A percentile compares a stretch with the other conserved stretches of the same genome.
Evolutionary conservation across 2,329 filamentous ascomycete genomes (phyloP).

Genomic region (Colletotrichum spinosum): DNA sequence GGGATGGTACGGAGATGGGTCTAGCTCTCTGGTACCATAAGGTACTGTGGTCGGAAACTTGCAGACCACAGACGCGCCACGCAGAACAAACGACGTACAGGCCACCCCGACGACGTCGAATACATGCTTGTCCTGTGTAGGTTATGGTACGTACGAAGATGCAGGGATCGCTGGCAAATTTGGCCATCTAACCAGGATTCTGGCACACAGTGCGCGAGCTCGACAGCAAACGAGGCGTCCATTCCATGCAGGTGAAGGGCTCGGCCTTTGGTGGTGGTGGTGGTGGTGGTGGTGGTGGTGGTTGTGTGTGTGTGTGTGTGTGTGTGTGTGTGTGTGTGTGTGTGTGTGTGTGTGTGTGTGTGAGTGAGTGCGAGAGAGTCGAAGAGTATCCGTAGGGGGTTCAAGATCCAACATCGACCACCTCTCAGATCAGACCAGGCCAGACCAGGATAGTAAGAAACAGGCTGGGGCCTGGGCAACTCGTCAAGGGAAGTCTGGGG

Average conservation of each 20-base stretch:
- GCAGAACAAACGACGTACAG: not conserved
- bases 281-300: no score
- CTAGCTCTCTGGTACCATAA: slow-evolving; percentile 6
- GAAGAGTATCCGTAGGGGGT: slow-evolving; percentile 7
- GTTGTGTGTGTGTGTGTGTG: no score
- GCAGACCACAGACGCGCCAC: slow-evolving; percentile 1
- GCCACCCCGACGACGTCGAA: slow-evolving; percentile 15
- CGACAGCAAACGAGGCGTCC: not conserved
- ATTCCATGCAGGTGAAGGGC: slow-evolving; percentile 12
- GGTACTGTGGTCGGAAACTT: not conserved
- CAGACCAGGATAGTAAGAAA: slow-evolving; percentile 3
- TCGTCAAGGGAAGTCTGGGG: not conserved
- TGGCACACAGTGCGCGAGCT: slow-evolving; percentile 32
- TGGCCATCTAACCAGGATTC: slow-evolving; percentile 15
- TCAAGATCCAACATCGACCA: slow-evolving; percentile 9
- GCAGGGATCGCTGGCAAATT: slow-evolving; percentile 19
- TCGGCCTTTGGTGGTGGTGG: not conserved
- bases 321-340: no score
- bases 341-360: no score
- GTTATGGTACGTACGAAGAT: slow-evolving; percentile 12
- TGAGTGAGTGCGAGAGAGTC: not conserved
- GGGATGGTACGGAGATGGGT: no score
- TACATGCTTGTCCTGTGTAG: not conserved
- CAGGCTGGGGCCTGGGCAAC: slow-evolving; percentile 3
- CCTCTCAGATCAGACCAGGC: not conserved